Conservation (phyloP, 257 asterid species). For the Linaria vulgaris region DNA sequence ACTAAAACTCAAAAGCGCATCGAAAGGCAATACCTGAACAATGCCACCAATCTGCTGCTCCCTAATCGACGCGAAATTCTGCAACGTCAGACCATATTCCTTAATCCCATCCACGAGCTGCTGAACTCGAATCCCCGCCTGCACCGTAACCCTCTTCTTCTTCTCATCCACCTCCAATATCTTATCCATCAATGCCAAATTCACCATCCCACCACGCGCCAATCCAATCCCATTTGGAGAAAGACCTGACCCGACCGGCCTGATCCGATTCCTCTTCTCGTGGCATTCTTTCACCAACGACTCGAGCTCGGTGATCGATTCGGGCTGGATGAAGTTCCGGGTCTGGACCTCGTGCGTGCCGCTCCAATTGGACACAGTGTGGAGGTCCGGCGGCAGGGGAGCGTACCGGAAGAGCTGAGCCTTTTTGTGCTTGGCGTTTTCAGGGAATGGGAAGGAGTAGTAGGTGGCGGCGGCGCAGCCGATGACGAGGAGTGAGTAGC, state of each 20-base stretch:
- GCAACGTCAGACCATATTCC: conserved; percentile 76
- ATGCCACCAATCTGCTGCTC: conserved; percentile 99
- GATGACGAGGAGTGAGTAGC: conserved; percentile 73
- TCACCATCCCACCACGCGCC: conserved; percentile 85
- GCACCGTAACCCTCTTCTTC: conserved; percentile 76
- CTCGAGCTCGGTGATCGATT: conserved; percentile 53
- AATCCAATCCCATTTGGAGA: conserved; percentile 92
- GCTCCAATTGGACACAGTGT: conserved; percentile 91
- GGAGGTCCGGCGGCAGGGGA: conserved; percentile 87
- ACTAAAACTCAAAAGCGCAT: background rate
- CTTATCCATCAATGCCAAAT: conserved; percentile 87
- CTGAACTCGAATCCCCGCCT: conserved; percentile 96
- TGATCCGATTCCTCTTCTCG: conserved; percentile 66
- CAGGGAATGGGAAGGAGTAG: conserved; percentile 85
- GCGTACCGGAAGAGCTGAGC: conserved; percentile 93
- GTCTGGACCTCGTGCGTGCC: conserved; percentile 97
- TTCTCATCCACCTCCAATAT: conserved; percentile 88
- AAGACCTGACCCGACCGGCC: conserved; percentile 93
- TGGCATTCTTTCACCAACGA: conserved; percentile 51
- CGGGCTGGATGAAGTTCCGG: conserved; percentile 86
- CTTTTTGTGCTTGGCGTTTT: conserved; percentile 70
- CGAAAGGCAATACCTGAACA: conserved; percentile 54
- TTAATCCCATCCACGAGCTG: conserved; percentile 89
- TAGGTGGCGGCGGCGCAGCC: conserved; percentile 87
- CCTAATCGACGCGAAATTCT: conserved; percentile 91